Evolutionary conservation across 805 yeast species (phyloP), one percentile per base, ranked within the genome.

Genomic region (Metschnikowia similis): DNA sequence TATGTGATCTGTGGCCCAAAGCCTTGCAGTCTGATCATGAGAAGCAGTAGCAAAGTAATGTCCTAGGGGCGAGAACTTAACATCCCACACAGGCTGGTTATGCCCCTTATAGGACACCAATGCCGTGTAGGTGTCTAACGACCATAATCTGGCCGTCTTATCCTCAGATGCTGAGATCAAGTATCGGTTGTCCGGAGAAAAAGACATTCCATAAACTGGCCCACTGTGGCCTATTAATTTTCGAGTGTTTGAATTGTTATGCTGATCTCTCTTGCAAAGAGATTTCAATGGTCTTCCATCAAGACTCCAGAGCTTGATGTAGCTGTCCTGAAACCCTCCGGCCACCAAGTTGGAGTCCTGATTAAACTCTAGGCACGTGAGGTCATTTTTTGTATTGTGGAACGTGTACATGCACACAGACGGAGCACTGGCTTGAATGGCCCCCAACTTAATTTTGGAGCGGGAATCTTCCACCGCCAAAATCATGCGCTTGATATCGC

Each of bases 1-100:
- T 41, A 94, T 91, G 68, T 94, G 99, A 66, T 94, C 99, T 59
- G 96, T 89, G 27, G 96, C 90, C 99, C 99, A 94, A 49, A 94
- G 75, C 54, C 98, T 79, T 1, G 98, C 98, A 0, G 99, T 94
- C 66, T 91, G 97, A 65, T 94, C 99, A 64, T 91, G 97, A 2
- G 97, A 89, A 0, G 95, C 97, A 0, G 97, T 91, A n/a, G 95
- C 97, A 68, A 94, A 94, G 70, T 94, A 94, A 70, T 94, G 98
- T 5, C 99, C 99, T 60, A 87, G 72, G 2, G 99, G 99, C 2
- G 96, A 84, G 63, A 89, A 94, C 59, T 86, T 81, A 7, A 94
- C 97, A 65, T 94, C 98, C 99, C 99, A 94, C 28, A 94, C 87
- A 1, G 99, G 98, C 58, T 89, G 95, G 61, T 84, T 89, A 64